Evolutionary conservation across 768 basidiomycete species (phyloP), one percentile per base, ranked within the genome.

Genomic region (Lactifluus pinguis): DNA sequence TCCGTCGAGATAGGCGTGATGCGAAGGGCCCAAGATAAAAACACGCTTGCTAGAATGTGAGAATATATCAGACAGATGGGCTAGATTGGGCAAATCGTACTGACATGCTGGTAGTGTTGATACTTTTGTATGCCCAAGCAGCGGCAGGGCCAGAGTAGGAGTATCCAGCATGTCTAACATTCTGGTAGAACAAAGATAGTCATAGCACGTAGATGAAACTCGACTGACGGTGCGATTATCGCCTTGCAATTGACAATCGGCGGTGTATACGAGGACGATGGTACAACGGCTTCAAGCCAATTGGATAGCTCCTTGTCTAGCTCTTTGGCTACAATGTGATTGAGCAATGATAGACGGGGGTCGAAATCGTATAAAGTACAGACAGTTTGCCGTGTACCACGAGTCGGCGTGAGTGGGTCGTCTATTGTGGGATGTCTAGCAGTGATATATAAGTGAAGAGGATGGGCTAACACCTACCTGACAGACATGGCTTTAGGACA

Each of bases 21-120:
- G 97, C 1, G 97, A 95, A 3, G 97, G 97, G 0, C 97, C 97
- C 15, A 99, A 83, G 62, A 99, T 82, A 71, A 98, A 95, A 53
- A 99, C 87, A 14, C 92, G 84, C 69, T 89, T 90, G 53, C 97
- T 98, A 67, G 6, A 25, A 42, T 49, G 39, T 36, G 7, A 58
- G 34, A 6, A 14, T 42, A 25, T 17, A 17, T 54, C 6, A 47
- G 21, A 41, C 25, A 38, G 21, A 50, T 17, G 11, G 36, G 36
- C 61, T 53, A 30, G 17, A 7, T 34, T 47, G 34, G 21, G 15
- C 32, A 47, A 57, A 25, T n/a, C 53, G 15, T 29, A 77, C 85
- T 65, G 65, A 95, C 97, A 98, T 89, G 67, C 80, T 80, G 4
- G 80, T 78, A 0, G 83, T 84, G 68, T 95, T 88, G 62, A 98